phyloP scores from a whole-genome alignment of 1,284 basidiomycete genomes.

The Naganishia liquefaciens region DNA sequence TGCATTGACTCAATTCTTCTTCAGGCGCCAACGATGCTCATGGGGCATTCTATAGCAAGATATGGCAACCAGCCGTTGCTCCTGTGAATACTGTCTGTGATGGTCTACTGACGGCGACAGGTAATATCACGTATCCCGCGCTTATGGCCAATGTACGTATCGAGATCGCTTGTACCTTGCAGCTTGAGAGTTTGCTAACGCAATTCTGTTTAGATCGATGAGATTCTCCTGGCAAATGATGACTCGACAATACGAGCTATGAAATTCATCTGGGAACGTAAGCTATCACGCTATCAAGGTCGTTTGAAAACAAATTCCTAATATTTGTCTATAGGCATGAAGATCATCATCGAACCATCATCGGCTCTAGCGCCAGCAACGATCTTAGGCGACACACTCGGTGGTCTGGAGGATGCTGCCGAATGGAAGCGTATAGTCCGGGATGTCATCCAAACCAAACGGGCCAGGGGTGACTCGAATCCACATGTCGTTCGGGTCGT shows the following conservation, averaged over 20 bases:
- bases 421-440: slow-evolving; percentile 20
- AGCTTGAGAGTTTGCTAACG: not conserved
- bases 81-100: slow-evolving; percentile 29
- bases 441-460: not conserved
- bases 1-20: not conserved
- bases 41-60: slow-evolving; percentile 22
- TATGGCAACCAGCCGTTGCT: slow-evolving; percentile 29
- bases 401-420: not conserved
- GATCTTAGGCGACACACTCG: slow-evolving; percentile 13
- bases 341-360: slow-evolving; percentile 34
- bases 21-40: slow-evolving; percentile 29
- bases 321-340: slow-evolving; percentile 26
- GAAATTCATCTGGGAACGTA: slow-evolving; percentile 34
- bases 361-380: slow-evolving; percentile 29
- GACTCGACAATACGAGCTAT: slow-evolving; percentile 29
- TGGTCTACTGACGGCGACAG: slow-evolving; percentile 31
- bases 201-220: not conserved
- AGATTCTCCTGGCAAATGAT: slow-evolving; percentile 29
- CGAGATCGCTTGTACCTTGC: not conserved
- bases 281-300: not conserved
- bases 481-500: not conserved
- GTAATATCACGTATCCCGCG: slow-evolving; percentile 26
- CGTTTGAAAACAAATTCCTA: not conserved
- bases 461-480: not conserved
- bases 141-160: slow-evolving; percentile 22